Conservation (phyloP, 306 rosid genomes). For the Lablab purpureus region DNA sequence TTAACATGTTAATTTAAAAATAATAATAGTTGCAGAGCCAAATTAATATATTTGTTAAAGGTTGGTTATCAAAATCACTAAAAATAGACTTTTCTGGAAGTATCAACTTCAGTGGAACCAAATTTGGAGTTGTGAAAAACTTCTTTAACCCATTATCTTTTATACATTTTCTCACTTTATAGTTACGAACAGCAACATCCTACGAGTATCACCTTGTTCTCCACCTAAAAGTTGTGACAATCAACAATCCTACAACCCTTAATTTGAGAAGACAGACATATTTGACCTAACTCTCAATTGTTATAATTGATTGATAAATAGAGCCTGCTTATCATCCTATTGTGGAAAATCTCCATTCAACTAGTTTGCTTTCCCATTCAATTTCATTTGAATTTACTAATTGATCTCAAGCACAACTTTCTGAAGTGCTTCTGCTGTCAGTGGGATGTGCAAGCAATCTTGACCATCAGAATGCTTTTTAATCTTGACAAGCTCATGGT, state of each 20-base stretch:
- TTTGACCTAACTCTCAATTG: neutral
- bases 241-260: neutral
- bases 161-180: neutral
- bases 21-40: no score
- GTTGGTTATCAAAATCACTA: no score
- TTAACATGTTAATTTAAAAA: no score
- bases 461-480: conserved; percentile 89
- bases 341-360: conserved; percentile 17
- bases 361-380: conserved; percentile 17
- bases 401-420: conserved; percentile 67
- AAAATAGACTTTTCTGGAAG: no score
- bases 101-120: no score
- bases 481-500: conserved; percentile 89
- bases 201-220: neutral
- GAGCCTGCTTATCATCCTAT: conserved; percentile 5
- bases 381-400: conserved; percentile 38
- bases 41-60: no score
- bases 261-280: neutral
- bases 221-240: neutral
- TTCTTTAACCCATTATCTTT: neutral
- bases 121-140: no score
- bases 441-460: conserved; percentile 61
- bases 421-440: conserved; percentile 76
- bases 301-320: neutral
- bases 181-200: neutral